Percentiles rank a stretch among this genome's conserved stretches.
phyloP scores from a whole-genome alignment of 2,329 filamentous ascomycete genomes.

The Neofusicoccum kwambonambiense region DNA sequence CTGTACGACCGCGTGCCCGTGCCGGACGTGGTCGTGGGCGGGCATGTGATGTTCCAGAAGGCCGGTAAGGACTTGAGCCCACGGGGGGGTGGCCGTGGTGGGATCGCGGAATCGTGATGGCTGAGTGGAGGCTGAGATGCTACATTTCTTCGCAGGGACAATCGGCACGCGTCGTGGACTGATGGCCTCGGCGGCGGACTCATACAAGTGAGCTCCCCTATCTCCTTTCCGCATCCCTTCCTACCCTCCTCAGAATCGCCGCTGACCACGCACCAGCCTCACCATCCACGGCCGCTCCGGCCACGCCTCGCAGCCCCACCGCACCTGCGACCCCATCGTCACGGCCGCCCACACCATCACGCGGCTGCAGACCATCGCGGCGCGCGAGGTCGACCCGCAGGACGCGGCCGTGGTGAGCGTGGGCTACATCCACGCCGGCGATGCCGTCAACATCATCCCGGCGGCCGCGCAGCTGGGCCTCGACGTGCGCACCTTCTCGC shows the following conservation, averaged over 20 bases:
- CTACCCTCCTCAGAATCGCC: background rate
- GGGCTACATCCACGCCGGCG: constrained; percentile 57
- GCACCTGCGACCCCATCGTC: constrained; percentile 58
- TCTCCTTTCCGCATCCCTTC: background rate
- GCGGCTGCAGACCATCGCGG: constrained; percentile 59
- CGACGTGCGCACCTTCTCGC: constrained; percentile 52
- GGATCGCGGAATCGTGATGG: background rate
- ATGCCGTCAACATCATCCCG: constrained; percentile 61
- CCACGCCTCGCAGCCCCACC: constrained; percentile 58
- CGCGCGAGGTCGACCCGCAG: constrained; percentile 53
- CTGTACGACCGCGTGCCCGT: constrained; percentile 54
- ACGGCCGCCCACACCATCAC: constrained; percentile 57
- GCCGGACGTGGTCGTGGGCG: constrained; percentile 58
- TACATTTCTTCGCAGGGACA: constrained; percentile 26
- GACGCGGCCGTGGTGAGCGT: constrained; percentile 60
- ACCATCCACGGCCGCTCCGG: constrained; percentile 60
- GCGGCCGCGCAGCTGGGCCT: constrained; percentile 55
- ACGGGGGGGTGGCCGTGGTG: too few species aligned
- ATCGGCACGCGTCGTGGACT: constrained; percentile 44
- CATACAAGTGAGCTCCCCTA: constrained; percentile 26
- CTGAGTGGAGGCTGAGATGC: background rate
- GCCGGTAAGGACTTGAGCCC: constrained; percentile 24
- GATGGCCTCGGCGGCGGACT: constrained; percentile 44
- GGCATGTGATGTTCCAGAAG: constrained; percentile 54
- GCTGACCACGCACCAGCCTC: constrained; percentile 26